These are phyloP conservation scores for Athelia psychrophila DNA, from an alignment of 1,284 basidiomycete genomes.

Conservation along the genomic window DNA sequence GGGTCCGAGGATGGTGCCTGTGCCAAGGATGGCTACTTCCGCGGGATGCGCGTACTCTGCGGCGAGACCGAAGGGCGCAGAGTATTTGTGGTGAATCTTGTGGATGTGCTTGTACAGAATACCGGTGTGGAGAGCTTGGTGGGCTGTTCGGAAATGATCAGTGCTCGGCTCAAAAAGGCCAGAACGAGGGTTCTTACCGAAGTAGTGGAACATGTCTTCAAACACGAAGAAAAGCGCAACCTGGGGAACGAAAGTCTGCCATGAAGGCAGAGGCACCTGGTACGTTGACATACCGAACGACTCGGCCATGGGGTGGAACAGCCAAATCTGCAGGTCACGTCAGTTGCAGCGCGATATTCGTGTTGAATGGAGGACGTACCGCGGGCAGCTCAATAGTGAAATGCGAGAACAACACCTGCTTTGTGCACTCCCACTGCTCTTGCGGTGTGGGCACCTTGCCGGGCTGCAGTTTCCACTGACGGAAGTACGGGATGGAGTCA, in stretches of 20 bases:
- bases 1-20: conserved; percentile 87
- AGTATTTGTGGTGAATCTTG: conserved; percentile 98
- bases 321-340: conserved; percentile 71
- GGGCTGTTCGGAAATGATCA: conserved; percentile 50
- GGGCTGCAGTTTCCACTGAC: conserved; percentile 93
- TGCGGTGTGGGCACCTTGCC: conserved; percentile 75
- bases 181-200: conserved; percentile 39
- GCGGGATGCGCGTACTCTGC: conserved; percentile 97
- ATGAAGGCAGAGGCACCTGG: conserved; percentile 87
- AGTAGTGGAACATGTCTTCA: conserved; percentile 92
- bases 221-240: conserved; percentile 93
- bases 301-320: conserved; percentile 95
- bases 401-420: conserved; percentile 92
- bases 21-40: conserved; percentile 88
- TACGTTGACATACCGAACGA: conserved; percentile 89
- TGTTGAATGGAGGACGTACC: conserved; percentile 41
- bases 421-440: conserved; percentile 97
- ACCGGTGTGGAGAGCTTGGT: conserved; percentile 89
- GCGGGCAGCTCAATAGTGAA: conserved; percentile 94
- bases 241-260: conserved; percentile 73
- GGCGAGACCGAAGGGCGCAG: conserved; percentile 94
- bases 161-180: conserved; percentile 2
- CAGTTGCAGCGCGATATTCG: neutral
- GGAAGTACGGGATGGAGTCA: conserved; percentile 92
- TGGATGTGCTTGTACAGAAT: conserved; percentile 96